These are phyloP conservation scores for Lasiodiplodia theobromae DNA, from an alignment of 2,329 filamentous ascomycete genomes.

Conservation along the genomic window DNA sequence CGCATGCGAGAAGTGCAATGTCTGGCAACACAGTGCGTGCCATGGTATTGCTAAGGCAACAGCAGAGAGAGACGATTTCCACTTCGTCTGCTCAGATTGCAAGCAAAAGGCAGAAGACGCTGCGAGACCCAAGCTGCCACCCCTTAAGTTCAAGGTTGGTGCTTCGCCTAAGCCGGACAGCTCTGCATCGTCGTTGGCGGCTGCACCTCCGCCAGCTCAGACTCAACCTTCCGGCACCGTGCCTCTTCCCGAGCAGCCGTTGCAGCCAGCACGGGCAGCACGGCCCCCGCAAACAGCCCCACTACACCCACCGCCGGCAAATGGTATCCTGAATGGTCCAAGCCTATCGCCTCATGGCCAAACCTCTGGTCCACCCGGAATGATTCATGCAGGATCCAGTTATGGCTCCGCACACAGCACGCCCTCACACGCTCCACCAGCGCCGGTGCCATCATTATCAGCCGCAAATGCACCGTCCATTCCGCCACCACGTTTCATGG, in stretches of 20 bases:
- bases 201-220: constrained; percentile 35
- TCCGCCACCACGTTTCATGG: constrained; percentile 11
- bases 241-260: background rate
- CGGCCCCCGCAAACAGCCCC: background rate
- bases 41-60: constrained; percentile 79
- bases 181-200: constrained; percentile 29
- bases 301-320: constrained; percentile 34
- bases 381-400: constrained; percentile 2
- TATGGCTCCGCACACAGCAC: constrained; percentile 24
- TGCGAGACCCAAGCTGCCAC: constrained; percentile 67
- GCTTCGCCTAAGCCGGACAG: constrained; percentile 49
- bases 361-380: constrained; percentile 47
- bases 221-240: constrained; percentile 32
- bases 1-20: constrained; percentile 89
- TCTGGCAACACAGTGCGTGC: constrained; percentile 97
- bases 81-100: constrained; percentile 84
- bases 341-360: constrained; percentile 55
- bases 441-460: constrained; percentile 2
- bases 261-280: constrained; percentile 33
- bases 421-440: background rate
- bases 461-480: constrained; percentile 5
- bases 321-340: constrained; percentile 51
- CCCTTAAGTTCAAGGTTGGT: constrained; percentile 65
- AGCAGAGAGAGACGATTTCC: constrained; percentile 85
- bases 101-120: constrained; percentile 67